Conservation (phyloP, 129 eudicot species). For the Pseudognaphalium luteoalbum region DNA sequence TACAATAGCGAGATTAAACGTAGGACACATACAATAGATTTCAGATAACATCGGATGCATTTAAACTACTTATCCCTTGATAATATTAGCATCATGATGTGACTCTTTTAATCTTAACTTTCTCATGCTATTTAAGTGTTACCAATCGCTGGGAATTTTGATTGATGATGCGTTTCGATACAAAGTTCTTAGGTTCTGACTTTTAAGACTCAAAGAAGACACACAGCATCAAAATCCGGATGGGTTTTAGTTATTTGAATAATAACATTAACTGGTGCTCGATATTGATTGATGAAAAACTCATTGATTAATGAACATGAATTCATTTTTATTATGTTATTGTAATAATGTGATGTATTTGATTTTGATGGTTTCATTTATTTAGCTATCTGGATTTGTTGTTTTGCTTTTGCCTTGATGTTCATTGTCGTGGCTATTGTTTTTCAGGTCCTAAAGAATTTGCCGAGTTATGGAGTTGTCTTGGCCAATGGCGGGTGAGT, state of each 20-base stretch:
- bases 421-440: slow-evolving; percentile 5
- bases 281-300: not conserved
- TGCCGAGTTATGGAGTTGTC: slow-evolving; percentile 69
- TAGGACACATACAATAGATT: too few species aligned
- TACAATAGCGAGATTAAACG: too few species aligned
- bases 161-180: too few species aligned
- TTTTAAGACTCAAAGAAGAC: not conserved
- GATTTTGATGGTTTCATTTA: slow-evolving; percentile 1
- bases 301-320: not conserved
- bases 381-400: not conserved
- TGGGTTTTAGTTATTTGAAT: not conserved
- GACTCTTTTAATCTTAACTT: too few species aligned
- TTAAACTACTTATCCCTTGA: too few species aligned
- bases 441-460: slow-evolving; percentile 70
- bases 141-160: too few species aligned
- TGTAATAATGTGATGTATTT: not conserved
- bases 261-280: not conserved
- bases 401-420: not conserved
- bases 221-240: not conserved
- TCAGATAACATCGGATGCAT: too few species aligned
- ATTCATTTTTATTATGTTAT: not conserved
- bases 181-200: too few species aligned
- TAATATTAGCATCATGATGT: too few species aligned
- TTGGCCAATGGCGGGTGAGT: slow-evolving; percentile 88
- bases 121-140: too few species aligned